Conservation (phyloP, 192 early-diverging fungal species). For the Backusella parvicylindrica region DNA sequence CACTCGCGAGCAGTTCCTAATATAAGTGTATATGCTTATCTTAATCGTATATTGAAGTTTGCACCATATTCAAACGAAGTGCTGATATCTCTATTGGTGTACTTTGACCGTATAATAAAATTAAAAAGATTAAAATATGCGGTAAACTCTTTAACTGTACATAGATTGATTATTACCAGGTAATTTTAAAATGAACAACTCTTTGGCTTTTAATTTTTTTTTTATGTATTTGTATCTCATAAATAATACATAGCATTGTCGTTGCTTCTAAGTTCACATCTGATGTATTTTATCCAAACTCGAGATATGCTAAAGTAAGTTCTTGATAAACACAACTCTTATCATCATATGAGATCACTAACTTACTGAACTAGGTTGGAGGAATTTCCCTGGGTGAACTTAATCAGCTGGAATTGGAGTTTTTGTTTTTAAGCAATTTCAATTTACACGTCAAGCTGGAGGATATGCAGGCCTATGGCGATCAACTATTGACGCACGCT, state of each 20-base stretch:
- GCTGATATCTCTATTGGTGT: constrained; percentile 66
- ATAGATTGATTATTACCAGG: constrained; percentile 58
- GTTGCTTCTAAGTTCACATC: constrained; percentile 75
- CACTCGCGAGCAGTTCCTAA: constrained; percentile 66
- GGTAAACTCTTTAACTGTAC: constrained; percentile 65
- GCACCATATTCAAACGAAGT: constrained; percentile 66
- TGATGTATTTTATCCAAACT: constrained; percentile 71
- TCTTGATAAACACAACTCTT: neutral
- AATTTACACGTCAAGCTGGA: constrained; percentile 60
- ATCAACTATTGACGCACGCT: constrained; percentile 49
- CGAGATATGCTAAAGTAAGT: constrained; percentile 65
- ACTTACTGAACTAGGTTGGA: constrained; percentile 52
- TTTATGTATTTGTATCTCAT: neutral
- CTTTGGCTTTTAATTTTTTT: neutral
- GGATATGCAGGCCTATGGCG: constrained; percentile 60
- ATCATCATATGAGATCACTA: neutral
- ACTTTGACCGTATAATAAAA: constrained; percentile 63
- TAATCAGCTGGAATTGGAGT: constrained; percentile 74
- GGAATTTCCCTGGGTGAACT: constrained; percentile 66
- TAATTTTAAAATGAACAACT: neutral
- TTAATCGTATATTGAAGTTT: constrained; percentile 65
- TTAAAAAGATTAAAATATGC: constrained; percentile 50
- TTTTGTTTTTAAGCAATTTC: constrained; percentile 68
- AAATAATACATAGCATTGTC: constrained; percentile 43
- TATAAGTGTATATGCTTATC: constrained; percentile 63